These are phyloP conservation scores for Populus nigra DNA, from an alignment of 345 rosid species.

Conservation along the genomic window DNA sequence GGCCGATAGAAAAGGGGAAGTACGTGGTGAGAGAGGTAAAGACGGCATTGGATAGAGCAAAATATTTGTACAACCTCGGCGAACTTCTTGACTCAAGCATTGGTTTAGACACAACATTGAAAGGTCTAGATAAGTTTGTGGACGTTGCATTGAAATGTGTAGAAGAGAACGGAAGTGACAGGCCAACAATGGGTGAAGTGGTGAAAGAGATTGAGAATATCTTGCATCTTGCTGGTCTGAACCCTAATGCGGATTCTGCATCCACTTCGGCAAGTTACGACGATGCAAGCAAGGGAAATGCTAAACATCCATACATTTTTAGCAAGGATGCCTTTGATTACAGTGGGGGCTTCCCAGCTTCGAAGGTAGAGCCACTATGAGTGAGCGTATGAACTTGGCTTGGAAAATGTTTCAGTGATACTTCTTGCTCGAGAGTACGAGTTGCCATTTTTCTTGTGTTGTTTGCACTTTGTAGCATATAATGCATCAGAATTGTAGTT, in stretches of 20 bases:
- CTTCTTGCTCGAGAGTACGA: background rate
- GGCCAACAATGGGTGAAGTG: conserved; percentile 33
- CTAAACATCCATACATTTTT: conserved; percentile 11
- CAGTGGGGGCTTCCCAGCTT: conserved; percentile 16
- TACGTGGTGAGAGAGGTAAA: conserved; percentile 82
- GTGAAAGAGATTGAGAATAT: conserved; percentile 35
- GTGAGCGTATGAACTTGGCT: background rate
- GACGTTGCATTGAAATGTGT: conserved; percentile 27
- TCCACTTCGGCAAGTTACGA: conserved; percentile 16
- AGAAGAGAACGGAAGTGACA: conserved; percentile 20
- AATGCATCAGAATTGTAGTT: background rate
- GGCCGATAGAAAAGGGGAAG: conserved; percentile 73
- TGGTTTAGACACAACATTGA: conserved; percentile 38
- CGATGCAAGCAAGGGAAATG: conserved; percentile 20
- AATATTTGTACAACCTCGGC: conserved; percentile 55
- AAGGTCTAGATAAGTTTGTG: conserved; percentile 23
- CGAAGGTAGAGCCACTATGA: conserved; percentile 18
- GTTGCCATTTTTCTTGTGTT: background rate
- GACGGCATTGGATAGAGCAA: conserved; percentile 50
- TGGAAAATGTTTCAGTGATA: background rate
- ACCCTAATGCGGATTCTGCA: conserved; percentile 29
- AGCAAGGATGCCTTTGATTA: conserved; percentile 19
- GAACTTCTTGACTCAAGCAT: conserved; percentile 64
- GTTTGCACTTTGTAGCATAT: background rate
- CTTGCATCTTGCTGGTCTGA: conserved; percentile 28